These are phyloP conservation scores for Dicorynia guianensis DNA, from an alignment of 306 rosid genomes.

Conservation along the genomic window DNA sequence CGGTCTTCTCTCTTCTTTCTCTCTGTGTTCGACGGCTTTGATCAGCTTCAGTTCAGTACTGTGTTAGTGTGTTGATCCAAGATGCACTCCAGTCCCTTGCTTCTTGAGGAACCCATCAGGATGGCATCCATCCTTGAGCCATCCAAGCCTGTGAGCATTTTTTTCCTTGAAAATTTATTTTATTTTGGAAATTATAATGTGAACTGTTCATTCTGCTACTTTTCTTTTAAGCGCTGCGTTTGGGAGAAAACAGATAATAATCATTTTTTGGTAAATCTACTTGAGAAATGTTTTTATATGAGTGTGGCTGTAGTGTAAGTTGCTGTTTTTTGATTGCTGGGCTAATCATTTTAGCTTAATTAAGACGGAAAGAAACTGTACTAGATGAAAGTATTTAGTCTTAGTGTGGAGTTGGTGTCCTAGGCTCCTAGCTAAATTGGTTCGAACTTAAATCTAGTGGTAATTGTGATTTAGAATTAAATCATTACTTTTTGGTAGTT, in stretches of 20 bases:
- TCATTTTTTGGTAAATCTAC: constrained; percentile 15
- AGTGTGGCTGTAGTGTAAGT: background rate
- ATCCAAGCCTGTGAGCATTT: constrained; percentile 70
- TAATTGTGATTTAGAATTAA: constrained; percentile 11
- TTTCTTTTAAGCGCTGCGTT: background rate
- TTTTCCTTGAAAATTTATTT: background rate
- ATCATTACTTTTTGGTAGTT: background rate
- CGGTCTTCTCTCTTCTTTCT: background rate
- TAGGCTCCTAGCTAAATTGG: constrained; percentile 7
- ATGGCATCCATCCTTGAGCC: constrained; percentile 87
- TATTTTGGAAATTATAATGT: background rate
- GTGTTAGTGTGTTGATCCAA: background rate
- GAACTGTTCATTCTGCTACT: constrained; percentile 17
- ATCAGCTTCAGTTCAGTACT: background rate
- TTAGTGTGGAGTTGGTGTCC: too few species aligned
- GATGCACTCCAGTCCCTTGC: constrained; percentile 70
- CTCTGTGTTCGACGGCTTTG: background rate
- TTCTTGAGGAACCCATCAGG: constrained; percentile 85
- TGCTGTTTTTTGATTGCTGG: background rate
- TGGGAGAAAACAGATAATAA: constrained; percentile 12
- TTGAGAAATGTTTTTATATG: constrained; percentile 22
- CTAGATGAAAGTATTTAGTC: background rate
- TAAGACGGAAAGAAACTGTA: constrained; percentile 27
- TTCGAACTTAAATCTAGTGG: constrained; percentile 10
- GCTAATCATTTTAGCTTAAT: constrained; percentile 29